Conservation (phyloP, 1,139 yeast genomes). For the Taiozyma sp. region DNA sequence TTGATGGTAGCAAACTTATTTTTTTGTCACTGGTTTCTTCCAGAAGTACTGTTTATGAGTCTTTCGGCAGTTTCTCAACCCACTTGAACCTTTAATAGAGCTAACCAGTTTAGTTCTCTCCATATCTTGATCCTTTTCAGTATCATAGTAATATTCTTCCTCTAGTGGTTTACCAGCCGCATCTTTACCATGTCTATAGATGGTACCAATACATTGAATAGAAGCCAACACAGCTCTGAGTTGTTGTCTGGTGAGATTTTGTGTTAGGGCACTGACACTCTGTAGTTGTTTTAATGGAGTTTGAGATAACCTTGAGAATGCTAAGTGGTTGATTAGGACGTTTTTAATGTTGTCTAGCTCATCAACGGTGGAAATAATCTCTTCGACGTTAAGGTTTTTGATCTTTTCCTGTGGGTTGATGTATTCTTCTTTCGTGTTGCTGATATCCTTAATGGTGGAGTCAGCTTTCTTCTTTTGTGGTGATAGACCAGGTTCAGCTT, state of each 20-base stretch:
- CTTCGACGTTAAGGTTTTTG: conserved; percentile 16
- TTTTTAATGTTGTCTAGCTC: conserved; percentile 51
- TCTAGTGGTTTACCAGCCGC: conserved; percentile 95
- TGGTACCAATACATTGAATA: conserved; percentile 66
- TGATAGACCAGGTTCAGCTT: conserved; percentile 25
- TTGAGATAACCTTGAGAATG: conserved; percentile 83
- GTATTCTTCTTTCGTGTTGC: conserved; percentile 7
- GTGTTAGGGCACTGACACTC: conserved; percentile 49
- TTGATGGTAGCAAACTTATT: conserved; percentile 2
- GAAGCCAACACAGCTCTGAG: conserved; percentile 35
- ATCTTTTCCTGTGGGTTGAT: conserved; percentile 20
- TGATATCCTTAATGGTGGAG: conserved; percentile 1
- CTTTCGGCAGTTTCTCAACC: conserved; percentile 84
- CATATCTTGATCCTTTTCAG: conserved; percentile 72
- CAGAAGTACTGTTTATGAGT: conserved; percentile 91
- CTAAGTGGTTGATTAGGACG: conserved; percentile 76
- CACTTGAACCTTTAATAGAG: conserved; percentile 74
- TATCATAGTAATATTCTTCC: conserved; percentile 87
- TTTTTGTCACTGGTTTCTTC: conserved; percentile 55
- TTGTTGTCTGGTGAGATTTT: conserved; percentile 41
- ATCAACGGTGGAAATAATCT: conserved; percentile 26
- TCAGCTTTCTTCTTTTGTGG: conserved; percentile 25
- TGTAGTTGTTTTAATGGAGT: conserved; percentile 74
- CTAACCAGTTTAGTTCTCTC: conserved; percentile 68
- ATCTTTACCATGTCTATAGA: conserved; percentile 85